Base-by-base conservation (phyloP, 495 filamentous ascomycete genomes). In the Penicillium herquei region DNA sequence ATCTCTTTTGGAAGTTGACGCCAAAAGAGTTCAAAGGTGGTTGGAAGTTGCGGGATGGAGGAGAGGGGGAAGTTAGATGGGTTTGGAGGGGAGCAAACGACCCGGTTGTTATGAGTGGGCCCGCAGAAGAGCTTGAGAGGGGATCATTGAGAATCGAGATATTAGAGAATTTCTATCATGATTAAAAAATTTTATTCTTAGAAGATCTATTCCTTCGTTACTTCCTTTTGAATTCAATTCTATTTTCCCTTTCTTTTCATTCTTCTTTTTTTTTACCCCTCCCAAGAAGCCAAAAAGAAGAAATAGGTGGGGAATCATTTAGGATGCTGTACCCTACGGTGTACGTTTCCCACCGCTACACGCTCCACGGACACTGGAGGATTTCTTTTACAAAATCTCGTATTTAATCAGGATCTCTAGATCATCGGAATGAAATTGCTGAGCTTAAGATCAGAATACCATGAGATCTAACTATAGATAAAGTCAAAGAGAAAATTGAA, bases 121-220 rank as follows among this genome's bases (percentile, higher is more conserved):
- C 65, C 65, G 52, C 52, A 60, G 46, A 47, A 57, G 51, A 68
- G 65, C 62, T 65, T 60, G 62, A 55, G 58, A 56, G 56, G 52
- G 56, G 55, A 54, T 59, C 63, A 65, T 59, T 55, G 40, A 53
- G 34, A 35, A 51, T 13, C 16, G 42, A 35, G 34, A 37, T 9
- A 37, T 10, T 10, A 37, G 34, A 37, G 34, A 37, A 6, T 3
- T 10, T 37, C 7, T 37, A 51, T 18, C 9, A 14, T 31, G 13
- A 35, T 40, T 6, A 12, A 44, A 7, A 18, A 1, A 1, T 43
- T 39, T 39, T 39, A 5, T 39, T n/a, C 10, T 2, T 39, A 39
- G 37, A 14, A 39, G 14, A 39, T 39, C 13, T 21, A 17, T 30
- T 18, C 42, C 14, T 45, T 14, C 16, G n/a, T 12, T 7, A 30